Evolutionary conservation across 2,329 filamentous ascomycete genomes (phyloP).

Genomic region (Piedraia hortae): DNA sequence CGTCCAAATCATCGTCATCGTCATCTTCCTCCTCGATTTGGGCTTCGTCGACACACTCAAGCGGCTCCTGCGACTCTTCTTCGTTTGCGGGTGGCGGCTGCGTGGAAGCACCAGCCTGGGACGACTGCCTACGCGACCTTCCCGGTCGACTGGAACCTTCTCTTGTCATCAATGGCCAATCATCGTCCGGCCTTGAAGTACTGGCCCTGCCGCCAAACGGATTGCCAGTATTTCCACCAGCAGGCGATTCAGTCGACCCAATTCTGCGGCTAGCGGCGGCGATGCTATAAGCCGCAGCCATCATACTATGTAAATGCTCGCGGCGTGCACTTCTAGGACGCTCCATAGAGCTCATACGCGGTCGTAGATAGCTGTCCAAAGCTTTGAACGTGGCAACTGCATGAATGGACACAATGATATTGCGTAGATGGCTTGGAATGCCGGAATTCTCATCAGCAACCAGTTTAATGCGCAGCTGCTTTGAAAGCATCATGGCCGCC

Average conservation of each 20-base stretch:
- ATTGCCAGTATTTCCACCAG: constrained; percentile 10
- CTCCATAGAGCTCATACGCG: constrained; percentile 59
- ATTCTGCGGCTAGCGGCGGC: constrained; percentile 29
- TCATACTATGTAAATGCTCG: constrained; percentile 33
- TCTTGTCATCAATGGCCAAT: constrained; percentile 5
- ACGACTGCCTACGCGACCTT: constrained; percentile 10
- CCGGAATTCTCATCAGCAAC: constrained; percentile 75
- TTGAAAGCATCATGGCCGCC: constrained; percentile 83
- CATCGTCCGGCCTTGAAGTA: constrained; percentile 3
- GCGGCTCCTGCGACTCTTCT: constrained; percentile 31
- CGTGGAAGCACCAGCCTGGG: constrained; percentile 5
- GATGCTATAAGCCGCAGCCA: constrained; percentile 58
- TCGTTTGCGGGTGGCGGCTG: constrained; percentile 12
- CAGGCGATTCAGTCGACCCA: constrained; percentile 10
- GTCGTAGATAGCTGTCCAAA: constrained; percentile 80
- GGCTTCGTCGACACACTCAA: constrained; percentile 85
- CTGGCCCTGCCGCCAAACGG: constrained; percentile 8
- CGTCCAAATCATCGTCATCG: constrained; percentile 23
- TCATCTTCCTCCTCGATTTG: constrained; percentile 52
- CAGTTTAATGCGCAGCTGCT: constrained; percentile 73
- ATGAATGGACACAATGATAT: constrained; percentile 96
- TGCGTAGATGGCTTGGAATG: constrained; percentile 63
- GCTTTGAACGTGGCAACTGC: constrained; percentile 96
- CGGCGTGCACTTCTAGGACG: constrained; percentile 31
- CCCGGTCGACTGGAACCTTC: constrained; percentile 7